Conservation (phyloP, 768 basidiomycete genomes). For the Sarcomyxa edulis region DNA sequence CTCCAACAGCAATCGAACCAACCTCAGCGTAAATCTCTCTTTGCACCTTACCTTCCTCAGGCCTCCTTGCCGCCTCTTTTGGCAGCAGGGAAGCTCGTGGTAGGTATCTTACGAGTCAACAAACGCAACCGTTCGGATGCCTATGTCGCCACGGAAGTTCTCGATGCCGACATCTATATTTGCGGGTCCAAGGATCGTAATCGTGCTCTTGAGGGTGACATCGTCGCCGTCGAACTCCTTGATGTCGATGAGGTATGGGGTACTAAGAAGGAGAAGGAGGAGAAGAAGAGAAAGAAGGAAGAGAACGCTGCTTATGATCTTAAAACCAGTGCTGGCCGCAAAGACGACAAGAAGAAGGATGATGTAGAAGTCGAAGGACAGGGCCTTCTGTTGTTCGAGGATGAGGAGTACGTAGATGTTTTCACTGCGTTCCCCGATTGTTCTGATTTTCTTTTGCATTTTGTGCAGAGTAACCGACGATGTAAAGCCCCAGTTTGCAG, state of each 20-base stretch:
- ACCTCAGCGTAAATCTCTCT: slow-evolving; percentile 95
- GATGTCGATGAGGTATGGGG: slow-evolving; percentile 98
- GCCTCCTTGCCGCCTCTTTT: slow-evolving; percentile 95
- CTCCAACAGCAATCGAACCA: slow-evolving; percentile 89
- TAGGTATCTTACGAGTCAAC: slow-evolving; percentile 95
- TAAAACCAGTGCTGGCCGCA: slow-evolving; percentile 67
- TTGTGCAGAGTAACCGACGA: slow-evolving; percentile 85
- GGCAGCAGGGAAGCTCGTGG: slow-evolving; percentile 95
- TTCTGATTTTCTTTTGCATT: slow-evolving; percentile 6
- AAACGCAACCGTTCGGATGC: slow-evolving; percentile 98
- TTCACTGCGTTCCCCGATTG: slow-evolving; percentile 1
- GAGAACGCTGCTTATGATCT: slow-evolving; percentile 95
- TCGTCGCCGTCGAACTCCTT: slow-evolving; percentile 94
- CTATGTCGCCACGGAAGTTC: slow-evolving; percentile 95
- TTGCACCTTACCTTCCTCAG: slow-evolving; percentile 97
- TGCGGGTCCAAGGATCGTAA: slow-evolving; percentile 99
- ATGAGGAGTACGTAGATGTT: slow-evolving; percentile 71
- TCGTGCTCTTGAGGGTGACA: slow-evolving; percentile 95
- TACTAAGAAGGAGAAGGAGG: slow-evolving; percentile 99
- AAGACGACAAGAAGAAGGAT: slow-evolving; percentile 99
- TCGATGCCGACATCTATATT: slow-evolving; percentile 98
- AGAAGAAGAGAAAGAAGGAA: slow-evolving; percentile 99
- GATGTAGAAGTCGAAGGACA: slow-evolving; percentile 99
- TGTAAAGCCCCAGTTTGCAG: slow-evolving; percentile 96
- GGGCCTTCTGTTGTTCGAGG: slow-evolving; percentile 93